Percentiles rank a stretch among this genome's conserved stretches.
These are phyloP conservation scores for Barbarea vulgaris DNA, from an alignment of 345 rosid genomes.

Conservation along the genomic window DNA sequence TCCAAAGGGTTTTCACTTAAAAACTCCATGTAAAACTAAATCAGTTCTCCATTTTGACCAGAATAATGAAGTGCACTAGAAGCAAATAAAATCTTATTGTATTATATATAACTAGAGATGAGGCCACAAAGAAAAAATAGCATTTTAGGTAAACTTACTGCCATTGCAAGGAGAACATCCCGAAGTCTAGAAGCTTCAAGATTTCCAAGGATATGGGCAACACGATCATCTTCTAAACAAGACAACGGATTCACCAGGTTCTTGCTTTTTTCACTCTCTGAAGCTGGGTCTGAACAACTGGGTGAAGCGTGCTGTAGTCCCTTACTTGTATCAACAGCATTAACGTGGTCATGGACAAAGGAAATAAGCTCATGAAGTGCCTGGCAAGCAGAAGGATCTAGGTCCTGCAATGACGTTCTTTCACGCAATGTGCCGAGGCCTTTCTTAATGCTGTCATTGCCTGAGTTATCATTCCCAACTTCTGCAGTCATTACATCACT, in stretches of 20 bases:
- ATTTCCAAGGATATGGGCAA: constrained; percentile 70
- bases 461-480: constrained; percentile 33
- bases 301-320: constrained; percentile 40
- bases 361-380: constrained; percentile 76
- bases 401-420: constrained; percentile 44
- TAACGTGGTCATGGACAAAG: constrained; percentile 68
- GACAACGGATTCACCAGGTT: constrained; percentile 31
- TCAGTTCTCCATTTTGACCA: neutral
- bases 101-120: neutral
- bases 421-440: constrained; percentile 37
- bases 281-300: constrained; percentile 36
- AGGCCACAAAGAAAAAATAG: neutral
- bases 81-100: neutral
- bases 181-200: constrained; percentile 57
- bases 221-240: constrained; percentile 65
- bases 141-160: constrained; percentile 48
- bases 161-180: constrained; percentile 68
- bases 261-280: constrained; percentile 37
- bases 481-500: constrained; percentile 41
- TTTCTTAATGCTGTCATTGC: constrained; percentile 36
- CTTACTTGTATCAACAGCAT: constrained; percentile 47
- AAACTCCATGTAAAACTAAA: constrained; percentile 4
- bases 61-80: neutral
- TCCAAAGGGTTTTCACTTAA: neutral
- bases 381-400: constrained; percentile 54